Conservation (phyloP, 371 early-diverging fungal genomes). For the Rhizopus microsporus region DNA sequence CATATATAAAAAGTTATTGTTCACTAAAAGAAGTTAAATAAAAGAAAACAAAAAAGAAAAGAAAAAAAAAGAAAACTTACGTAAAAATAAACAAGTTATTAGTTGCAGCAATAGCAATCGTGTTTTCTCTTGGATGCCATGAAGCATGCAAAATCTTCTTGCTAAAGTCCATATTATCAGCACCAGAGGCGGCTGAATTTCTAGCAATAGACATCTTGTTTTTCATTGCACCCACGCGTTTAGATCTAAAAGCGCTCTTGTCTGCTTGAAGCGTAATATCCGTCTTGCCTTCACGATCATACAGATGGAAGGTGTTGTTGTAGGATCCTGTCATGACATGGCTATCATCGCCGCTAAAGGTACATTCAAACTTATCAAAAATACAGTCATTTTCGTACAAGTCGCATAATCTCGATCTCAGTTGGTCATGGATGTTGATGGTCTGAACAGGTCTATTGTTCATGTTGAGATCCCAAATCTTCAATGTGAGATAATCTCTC, state of each 20-base stretch:
- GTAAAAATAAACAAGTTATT: constrained; percentile 97
- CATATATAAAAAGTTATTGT: neutral
- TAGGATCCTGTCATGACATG: constrained; percentile 94
- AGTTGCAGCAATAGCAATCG: constrained; percentile 95
- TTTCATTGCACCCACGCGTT: constrained; percentile 66
- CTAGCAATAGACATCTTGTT: constrained; percentile 52
- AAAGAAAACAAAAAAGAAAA: neutral
- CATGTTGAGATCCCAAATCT: constrained; percentile 99
- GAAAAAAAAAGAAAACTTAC: constrained; percentile 23
- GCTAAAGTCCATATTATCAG: constrained; percentile 85
- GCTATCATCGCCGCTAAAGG: constrained; percentile 91
- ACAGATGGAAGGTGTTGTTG: constrained; percentile 95
- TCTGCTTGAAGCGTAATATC: constrained; percentile 96
- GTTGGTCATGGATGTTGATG: constrained; percentile 93
- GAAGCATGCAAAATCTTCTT: constrained; percentile 97
- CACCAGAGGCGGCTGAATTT: constrained; percentile 72
- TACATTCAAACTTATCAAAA: constrained; percentile 99
- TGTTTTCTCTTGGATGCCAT: constrained; percentile 97
- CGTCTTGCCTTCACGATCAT: constrained; percentile 69
- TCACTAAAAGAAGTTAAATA: neutral
- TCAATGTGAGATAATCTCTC: constrained; percentile 94
- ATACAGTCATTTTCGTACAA: constrained; percentile 98
- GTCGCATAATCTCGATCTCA: constrained; percentile 93
- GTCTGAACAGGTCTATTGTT: constrained; percentile 89
- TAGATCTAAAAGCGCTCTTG: constrained; percentile 95